Evolutionary conservation across 352 stramenopile species (phyloP).

Genomic region (Phytophthora crassamura): DNA sequence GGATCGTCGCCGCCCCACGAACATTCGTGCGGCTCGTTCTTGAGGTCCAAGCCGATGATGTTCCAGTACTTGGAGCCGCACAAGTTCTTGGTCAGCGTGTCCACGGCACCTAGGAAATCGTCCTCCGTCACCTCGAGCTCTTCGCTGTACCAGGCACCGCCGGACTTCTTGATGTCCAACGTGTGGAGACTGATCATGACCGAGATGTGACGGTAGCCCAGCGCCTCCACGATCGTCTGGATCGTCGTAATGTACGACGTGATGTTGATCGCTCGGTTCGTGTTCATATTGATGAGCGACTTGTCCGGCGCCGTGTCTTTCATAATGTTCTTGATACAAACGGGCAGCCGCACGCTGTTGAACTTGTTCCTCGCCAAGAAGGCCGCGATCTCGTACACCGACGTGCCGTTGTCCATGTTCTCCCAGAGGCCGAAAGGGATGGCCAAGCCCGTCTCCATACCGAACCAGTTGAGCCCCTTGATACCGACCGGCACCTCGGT

Average conservation of each 20-base stretch:
- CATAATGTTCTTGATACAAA: constrained; percentile 66
- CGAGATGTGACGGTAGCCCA: constrained; percentile 68
- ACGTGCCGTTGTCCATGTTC: constrained; percentile 72
- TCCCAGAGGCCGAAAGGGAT: constrained; percentile 81
- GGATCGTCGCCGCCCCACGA: constrained; percentile 51
- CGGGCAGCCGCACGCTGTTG: constrained; percentile 66
- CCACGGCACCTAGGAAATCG: constrained; percentile 59
- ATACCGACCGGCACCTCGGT: constrained; percentile 60
- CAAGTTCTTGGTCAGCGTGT: constrained; percentile 64
- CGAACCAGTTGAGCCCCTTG: constrained; percentile 82
- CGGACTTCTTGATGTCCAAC: constrained; percentile 46
- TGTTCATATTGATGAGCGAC: constrained; percentile 65
- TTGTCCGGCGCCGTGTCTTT: constrained; percentile 51
- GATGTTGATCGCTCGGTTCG: constrained; percentile 74
- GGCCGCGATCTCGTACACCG: constrained; percentile 65
- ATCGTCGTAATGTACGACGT: constrained; percentile 72
- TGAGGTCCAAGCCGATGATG: constrained; percentile 71
- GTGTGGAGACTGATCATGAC: constrained; percentile 83
- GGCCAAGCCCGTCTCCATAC: constrained; percentile 68
- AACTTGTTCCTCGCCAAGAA: constrained; percentile 80
- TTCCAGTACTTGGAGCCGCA: constrained; percentile 72
- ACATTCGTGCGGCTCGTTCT: constrained; percentile 74
- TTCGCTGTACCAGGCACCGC: constrained; percentile 67
- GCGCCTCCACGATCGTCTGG: constrained; percentile 58
- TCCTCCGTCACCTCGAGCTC: constrained; percentile 56